Base-by-base conservation (phyloP, 2,329 filamentous ascomycete species). In the Nigrospora sphaerica region DNA sequence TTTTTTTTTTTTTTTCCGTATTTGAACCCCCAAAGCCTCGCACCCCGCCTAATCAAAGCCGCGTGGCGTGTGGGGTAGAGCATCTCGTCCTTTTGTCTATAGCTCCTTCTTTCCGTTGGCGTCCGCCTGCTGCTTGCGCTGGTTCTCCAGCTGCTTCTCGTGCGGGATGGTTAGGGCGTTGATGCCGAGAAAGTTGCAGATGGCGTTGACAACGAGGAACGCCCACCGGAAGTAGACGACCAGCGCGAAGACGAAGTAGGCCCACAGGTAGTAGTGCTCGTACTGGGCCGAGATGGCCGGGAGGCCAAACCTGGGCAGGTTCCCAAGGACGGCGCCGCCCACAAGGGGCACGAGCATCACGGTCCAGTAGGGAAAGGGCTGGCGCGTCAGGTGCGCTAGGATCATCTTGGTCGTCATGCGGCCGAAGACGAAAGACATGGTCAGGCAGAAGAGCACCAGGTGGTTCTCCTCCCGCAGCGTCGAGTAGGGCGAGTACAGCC, bases 371-470 rank as follows among this genome's bases (percentile, higher is more conserved):
- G 93, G 93, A 69, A 97, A 98, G 4, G 92, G 88, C 65, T 97
- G 93, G 52, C 82, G 82, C 2, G 93, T 93, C 44, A 98, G 75
- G 66, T 98, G 93, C 3, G 93, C 92, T 16, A 98, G 82, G 62
- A 98, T 98, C 67, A 97, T 97, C 74, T 97, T 98, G 35, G 93
- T 98, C 0, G 93, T 97, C 85, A 98, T 90, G 55, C 93, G 86
- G 33, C 93, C 93, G 65, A 98, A 97, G 49, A 96, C 93, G 58
- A 97, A 91, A n/a, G 88, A 87, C 75, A 97, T 86, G 49, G 88
- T 95, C 49, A 95, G 69, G 71, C 91, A 96, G 67, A 95, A 95
- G 40, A 97, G 79, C 12, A 95, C 83, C 1, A 98, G 79, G 60
- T 93, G 87, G 69, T 97, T 96, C 49, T 95, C 83, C 33, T 71